Evolutionary conservation across 495 filamentous ascomycete genomes (phyloP).

Genomic region (Penicillium waksmanii): DNA sequence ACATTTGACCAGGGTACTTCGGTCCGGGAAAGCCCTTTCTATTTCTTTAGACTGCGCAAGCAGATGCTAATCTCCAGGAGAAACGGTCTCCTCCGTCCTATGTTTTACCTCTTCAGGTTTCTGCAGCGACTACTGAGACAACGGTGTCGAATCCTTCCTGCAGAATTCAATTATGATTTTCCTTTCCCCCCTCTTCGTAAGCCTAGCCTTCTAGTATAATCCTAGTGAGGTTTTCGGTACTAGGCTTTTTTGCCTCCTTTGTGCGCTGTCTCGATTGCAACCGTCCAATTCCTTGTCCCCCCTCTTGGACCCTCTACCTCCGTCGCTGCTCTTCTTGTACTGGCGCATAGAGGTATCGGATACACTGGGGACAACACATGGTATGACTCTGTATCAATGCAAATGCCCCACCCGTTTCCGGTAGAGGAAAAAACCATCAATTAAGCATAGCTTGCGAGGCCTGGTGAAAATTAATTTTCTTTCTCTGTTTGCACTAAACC

Average conservation of each 20-base stretch:
- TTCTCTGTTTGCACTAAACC: constrained; percentile 22
- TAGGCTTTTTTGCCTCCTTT: constrained; percentile 4
- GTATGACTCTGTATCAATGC: constrained; percentile 23
- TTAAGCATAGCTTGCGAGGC: constrained; percentile 20
- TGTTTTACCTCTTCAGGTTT: constrained; percentile 24
- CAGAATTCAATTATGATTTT: constrained; percentile 1
- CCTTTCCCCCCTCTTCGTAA: neutral
- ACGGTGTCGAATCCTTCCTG: constrained; percentile 18
- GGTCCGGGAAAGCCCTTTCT: neutral
- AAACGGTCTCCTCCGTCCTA: constrained; percentile 5
- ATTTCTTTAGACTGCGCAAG: neutral
- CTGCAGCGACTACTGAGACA: constrained; percentile 20
- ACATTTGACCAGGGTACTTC: neutral
- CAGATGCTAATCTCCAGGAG: neutral
- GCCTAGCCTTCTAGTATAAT: neutral
- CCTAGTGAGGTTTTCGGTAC: constrained; percentile 5
- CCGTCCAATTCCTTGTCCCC: constrained; percentile 14
- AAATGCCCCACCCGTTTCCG: constrained; percentile 30
- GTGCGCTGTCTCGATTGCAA: constrained; percentile 32
- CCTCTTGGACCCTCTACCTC: constrained; percentile 1
- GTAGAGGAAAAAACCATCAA: constrained; percentile 11
- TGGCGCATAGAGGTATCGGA: constrained; percentile 11
- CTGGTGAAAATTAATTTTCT: constrained; percentile 20
- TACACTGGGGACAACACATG: constrained; percentile 20
- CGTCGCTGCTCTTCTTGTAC: neutral